Evolutionary conservation across 257 asterid species (phyloP), one percentile per base, ranked within the genome.

Genomic region (Handroanthus guayacan): DNA sequence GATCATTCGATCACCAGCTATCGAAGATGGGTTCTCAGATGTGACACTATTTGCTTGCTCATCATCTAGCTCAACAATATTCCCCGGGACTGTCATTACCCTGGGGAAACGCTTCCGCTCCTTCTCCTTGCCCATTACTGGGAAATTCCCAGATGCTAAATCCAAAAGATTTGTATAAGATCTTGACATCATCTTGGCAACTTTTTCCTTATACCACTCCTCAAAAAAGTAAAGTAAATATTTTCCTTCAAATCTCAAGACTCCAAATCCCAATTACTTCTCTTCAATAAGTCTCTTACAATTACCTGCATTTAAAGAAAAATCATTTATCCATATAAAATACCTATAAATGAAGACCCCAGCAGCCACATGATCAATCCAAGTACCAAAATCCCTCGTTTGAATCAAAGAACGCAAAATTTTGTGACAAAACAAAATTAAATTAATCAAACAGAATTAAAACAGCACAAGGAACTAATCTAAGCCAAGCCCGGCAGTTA

Each of bases 1-100:
- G 74, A 92, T 92, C 86, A 92, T 88, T 66, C 96, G 83, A 77
- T 92, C 97, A 79, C 90, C 90, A 69, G 90, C 94, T 44, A 89
- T 38, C 4, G 96, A 92, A 67, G 97, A 92, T 2, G 87, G 91
- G 73, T 89, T 88, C 76, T 92, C 96, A 37, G 97, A 92, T 25
- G 93, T 70, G 72, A 92, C 93, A 80, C 97, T 92, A 50, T 67
- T 69, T 36, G 91, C 84, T 79, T 83, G 94, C 79, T 89, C 97
- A 81, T 92, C 96, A 55, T 92, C 97, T 6, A 92, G 83, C 87
- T 89, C 96, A 9, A 82, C 73, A n/a, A 89, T 87, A 81, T 87
- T 90, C 74, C 97, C 97, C 0, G 97, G 97, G 63, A 92, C 97
- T 8, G 97, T 92, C 97, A 92, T 92, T 55, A 88, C 92, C 85